Base-by-base conservation (phyloP, 2,329 filamentous ascomycete genomes). In the Ambrosiella beaveri region DNA sequence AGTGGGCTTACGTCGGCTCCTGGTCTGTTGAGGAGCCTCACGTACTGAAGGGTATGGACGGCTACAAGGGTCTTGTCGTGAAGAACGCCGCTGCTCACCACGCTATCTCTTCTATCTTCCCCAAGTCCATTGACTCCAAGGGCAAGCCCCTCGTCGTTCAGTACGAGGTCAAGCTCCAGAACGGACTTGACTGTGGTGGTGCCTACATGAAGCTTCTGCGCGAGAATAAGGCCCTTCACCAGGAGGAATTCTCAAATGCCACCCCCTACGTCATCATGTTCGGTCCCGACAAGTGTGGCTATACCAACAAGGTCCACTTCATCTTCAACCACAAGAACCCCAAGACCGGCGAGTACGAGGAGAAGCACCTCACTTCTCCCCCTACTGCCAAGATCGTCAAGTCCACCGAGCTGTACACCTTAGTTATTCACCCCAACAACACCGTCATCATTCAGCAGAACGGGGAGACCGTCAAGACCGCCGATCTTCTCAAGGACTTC, bases 271-370 rank as follows among this genome's bases (percentile, higher is more conserved):
- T 98, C 65, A 95, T 98, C 80, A 98, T 98, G 93, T 98, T 98
- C 71, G 93, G 93, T 65, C 93, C 93, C 66, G 93, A 98, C 79
- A 97, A 97, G 85, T 98, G 93, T 72, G 93, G 93, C 72, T 81
- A 88, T 71, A 97, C 88, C 73, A 98, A 98, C 85, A 97, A 97
- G 85, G 87, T 94, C 57, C 80, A 82, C 74, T 95, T 98, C 77
- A 98, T 98, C 73, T 95, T 98, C 83, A 93, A 94, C 75, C 93
- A 98, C 86, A 98, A 97, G 87, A 98, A 97, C 82, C 93, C 93
- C 70, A 96, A 95, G 86, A 96, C 89, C 52, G 91, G 91, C 76
- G 88, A 96, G 74, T 98, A 98, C 68, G 91, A 98, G 81, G 93
- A 98, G 86, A 98, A 98, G 85, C 93, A 98, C 75, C 80, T 98